Percentiles rank a stretch among this genome's conserved stretches.
These are phyloP conservation scores for Nasturtium officinale DNA, from an alignment of 345 rosid genomes.

Conservation along the genomic window DNA sequence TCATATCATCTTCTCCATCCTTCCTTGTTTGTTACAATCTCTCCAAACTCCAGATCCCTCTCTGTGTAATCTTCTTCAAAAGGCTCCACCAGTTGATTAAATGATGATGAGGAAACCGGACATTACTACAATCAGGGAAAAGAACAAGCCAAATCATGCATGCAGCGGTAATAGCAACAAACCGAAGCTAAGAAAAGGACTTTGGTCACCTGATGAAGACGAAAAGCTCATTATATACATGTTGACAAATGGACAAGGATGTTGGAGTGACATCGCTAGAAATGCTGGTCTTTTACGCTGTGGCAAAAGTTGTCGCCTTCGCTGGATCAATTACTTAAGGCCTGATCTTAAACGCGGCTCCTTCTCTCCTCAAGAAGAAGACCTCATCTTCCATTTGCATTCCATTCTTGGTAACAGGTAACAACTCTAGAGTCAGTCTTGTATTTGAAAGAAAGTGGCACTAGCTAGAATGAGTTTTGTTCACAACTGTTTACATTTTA, in stretches of 20 bases:
- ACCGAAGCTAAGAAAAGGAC: constrained; percentile 65
- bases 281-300: constrained; percentile 81
- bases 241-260: constrained; percentile 78
- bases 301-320: constrained; percentile 85
- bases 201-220: constrained; percentile 91
- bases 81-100: constrained; percentile 40
- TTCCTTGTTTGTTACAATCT: constrained; percentile 44
- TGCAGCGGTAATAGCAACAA: constrained; percentile 39
- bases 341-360: constrained; percentile 88
- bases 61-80: constrained; percentile 45
- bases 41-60: constrained; percentile 23
- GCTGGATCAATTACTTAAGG: constrained; percentile 80
- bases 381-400: constrained; percentile 74
- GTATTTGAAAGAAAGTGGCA: neutral
- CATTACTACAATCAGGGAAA: constrained; percentile 36
- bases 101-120: constrained; percentile 49
- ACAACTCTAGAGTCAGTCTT: neutral
- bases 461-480: constrained; percentile 1
- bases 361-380: constrained; percentile 74
- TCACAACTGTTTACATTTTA: neutral
- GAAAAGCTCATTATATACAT: constrained; percentile 74
- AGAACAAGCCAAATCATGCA: constrained; percentile 27
- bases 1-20: constrained; percentile 71
- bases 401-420: constrained; percentile 85
- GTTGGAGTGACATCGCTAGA: constrained; percentile 82